Conservation (phyloP, 495 filamentous ascomycete genomes). For the Entonaema liquescens region DNA sequence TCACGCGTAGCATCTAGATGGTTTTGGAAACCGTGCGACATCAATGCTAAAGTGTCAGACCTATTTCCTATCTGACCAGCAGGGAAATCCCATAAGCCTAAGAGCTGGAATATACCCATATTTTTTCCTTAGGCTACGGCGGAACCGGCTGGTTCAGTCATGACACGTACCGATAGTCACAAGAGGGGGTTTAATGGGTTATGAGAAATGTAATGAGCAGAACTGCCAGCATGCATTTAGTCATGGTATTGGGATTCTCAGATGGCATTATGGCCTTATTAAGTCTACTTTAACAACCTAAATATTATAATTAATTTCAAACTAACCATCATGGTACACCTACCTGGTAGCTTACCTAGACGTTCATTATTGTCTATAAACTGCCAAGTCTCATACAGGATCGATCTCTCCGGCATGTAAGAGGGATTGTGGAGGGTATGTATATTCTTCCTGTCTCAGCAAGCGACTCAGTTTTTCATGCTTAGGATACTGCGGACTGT, state of each 20-base stretch:
- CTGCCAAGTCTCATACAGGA: too few species aligned
- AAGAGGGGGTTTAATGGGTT: not conserved
- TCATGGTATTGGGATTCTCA: not conserved
- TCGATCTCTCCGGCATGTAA: too few species aligned
- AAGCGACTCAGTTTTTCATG: too few species aligned
- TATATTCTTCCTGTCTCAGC: too few species aligned
- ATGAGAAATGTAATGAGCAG: not conserved
- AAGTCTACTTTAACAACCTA: not conserved
- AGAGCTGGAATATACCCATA: not conserved
- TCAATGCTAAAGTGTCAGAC: conserved; percentile 38
- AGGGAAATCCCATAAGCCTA: not conserved
- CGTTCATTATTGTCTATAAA: not conserved
- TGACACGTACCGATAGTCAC: not conserved
- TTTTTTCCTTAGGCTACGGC: not conserved
- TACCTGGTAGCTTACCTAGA: too few species aligned
- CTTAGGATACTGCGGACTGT: too few species aligned
- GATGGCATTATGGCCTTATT: not conserved
- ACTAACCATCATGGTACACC: not conserved
- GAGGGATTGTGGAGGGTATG: too few species aligned
- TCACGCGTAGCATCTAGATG: conserved; percentile 19
- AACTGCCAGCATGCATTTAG: not conserved
- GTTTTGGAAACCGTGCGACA: conserved; percentile 44
- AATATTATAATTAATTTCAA: not conserved
- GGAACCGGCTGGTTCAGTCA: not conserved
- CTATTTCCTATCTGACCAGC: conserved; percentile 38